Conservation (phyloP, 2,329 filamentous ascomycete species). For the Sporothrix globosa region DNA sequence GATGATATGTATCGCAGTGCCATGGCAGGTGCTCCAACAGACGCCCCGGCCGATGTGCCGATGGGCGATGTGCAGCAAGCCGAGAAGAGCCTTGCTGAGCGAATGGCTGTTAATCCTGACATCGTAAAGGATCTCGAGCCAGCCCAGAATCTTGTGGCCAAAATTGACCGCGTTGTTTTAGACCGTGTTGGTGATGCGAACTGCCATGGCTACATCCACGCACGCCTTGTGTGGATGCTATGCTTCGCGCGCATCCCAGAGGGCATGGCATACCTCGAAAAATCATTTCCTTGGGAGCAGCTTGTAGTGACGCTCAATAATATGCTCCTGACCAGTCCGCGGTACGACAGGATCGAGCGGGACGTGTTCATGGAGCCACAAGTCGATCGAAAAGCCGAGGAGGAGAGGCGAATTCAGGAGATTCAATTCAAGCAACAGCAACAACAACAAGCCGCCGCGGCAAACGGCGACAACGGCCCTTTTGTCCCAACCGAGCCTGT, state of each 20-base stretch:
- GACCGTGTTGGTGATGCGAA: conserved; percentile 60
- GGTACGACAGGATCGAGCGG: conserved; percentile 46
- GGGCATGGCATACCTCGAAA: conserved; percentile 52
- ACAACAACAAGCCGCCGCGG: neutral
- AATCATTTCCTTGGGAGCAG: conserved; percentile 46
- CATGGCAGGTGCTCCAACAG: neutral
- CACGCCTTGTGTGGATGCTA: conserved; percentile 62
- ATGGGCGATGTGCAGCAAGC: neutral
- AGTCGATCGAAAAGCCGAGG: neutral
- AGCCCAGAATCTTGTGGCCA: conserved; percentile 43
- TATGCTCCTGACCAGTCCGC: conserved; percentile 37
- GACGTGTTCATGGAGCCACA: conserved; percentile 46
- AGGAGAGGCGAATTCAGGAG: neutral
- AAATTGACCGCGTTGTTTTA: conserved; percentile 54
- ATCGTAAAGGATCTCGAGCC: neutral
- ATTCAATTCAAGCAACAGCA: neutral
- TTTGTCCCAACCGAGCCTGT: neutral
- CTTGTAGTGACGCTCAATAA: conserved; percentile 48
- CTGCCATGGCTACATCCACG: conserved; percentile 65
- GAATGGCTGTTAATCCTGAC: neutral
- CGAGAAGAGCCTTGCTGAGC: neutral
- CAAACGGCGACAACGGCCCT: neutral
- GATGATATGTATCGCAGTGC: conserved; percentile 34
- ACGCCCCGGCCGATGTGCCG: neutral
- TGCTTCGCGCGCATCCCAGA: conserved; percentile 49